Percentiles rank a stretch among this genome's conserved stretches.
phyloP scores from a whole-genome alignment of 148 eudicot species.

The Rhododendron griersonianum region DNA sequence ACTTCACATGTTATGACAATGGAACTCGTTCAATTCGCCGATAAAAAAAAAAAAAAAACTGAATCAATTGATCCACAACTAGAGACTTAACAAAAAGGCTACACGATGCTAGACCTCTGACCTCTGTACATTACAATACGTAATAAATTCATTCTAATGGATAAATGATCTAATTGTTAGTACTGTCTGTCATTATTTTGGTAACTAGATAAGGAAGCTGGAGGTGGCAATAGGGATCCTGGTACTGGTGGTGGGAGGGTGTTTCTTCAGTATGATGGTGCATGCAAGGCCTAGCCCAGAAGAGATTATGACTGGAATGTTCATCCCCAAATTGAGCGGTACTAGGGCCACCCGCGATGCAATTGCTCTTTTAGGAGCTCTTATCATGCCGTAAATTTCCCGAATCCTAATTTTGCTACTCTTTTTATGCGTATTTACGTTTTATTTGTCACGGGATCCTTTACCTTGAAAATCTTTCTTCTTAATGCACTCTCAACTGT shows the following conservation, averaged over 20 bases:
- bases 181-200: background rate
- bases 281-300: background rate
- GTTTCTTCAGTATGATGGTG: slow-evolving; percentile 14
- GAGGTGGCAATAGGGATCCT: slow-evolving; percentile 9
- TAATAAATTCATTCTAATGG: background rate
- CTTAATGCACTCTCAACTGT: background rate
- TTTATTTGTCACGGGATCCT: background rate
- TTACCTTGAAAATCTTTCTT: background rate
- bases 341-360: background rate
- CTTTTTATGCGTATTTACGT: background rate
- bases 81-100: background rate
- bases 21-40: background rate
- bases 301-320: slow-evolving; percentile 1
- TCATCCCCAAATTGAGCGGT: slow-evolving; percentile 2
- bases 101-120: background rate
- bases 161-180: background rate
- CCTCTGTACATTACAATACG: too few species aligned
- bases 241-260: slow-evolving; percentile 12
- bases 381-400: slow-evolving; percentile 11
- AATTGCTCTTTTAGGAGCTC: slow-evolving; percentile 13
- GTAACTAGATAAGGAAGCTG: slow-evolving; percentile 12
- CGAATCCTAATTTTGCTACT: background rate
- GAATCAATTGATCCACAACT: too few species aligned
- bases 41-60: too few species aligned
- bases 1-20: background rate